Base-by-base conservation (phyloP, 257 asterid species). In the Oldenlandia corymbosa region DNA sequence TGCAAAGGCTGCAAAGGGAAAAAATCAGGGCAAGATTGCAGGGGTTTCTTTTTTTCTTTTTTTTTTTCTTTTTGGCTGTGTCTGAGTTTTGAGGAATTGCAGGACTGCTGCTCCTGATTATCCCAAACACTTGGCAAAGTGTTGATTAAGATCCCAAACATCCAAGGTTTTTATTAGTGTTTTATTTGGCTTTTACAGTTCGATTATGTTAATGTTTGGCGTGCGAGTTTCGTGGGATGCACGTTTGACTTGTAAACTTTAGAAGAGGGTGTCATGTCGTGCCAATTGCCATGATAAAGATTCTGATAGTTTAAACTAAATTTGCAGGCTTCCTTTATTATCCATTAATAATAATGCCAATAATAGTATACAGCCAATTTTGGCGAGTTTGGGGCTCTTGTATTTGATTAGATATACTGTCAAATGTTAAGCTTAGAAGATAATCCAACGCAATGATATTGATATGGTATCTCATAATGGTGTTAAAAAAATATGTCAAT, bases 81-180 rank as follows among this genome's bases (percentile, higher is more conserved):
- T 53, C 21, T 4, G 39, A 34, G 9, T 34, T 27, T 27, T 5
- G 17, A 5, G 32, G 57, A 62, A 62, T 46, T 46, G 67, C 43
- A 43, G 43, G 60, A 62, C 34, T 23, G 3, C 34, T 23, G 3
- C 41, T 62, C 10, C 43, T 66, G 58, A 64, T 56, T 18, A 1
- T 2, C 31, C 70, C 74, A 61, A 70, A 66, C 74, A 62, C 66
- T 57, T 69, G 79, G 79, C 79, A 77, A 55, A 52, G 58, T 26
- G n/a, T 54, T 59, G n/a, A 50, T 70, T 54, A 26, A 52, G 52
- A 26, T 51, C 32, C n/a, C n/a, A n/a, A n/a, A n/a, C n/a, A n/a
- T 50, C 46, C 67, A 71, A 30, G 28, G 28, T 64, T 71, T 65
- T 50, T 7, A 65, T 65, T 34, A 34, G 4, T 34, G 39, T 34